Conservation (phyloP, 805 yeast species). For the Torulaspora quercuum region DNA sequence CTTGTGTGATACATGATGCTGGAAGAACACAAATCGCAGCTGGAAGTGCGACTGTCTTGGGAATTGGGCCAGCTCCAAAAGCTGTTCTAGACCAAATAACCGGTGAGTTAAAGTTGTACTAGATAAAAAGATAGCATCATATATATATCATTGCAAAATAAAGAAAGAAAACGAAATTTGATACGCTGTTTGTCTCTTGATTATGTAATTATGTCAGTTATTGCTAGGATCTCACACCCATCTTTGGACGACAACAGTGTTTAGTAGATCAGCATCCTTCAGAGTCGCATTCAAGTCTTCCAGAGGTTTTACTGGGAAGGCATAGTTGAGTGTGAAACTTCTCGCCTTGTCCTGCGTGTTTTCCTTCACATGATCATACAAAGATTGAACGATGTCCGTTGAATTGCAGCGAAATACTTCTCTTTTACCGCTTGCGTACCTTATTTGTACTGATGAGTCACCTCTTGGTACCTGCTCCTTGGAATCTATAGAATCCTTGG, state of each 20-base stretch:
- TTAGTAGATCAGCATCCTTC: constrained; percentile 69
- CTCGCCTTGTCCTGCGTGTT: constrained; percentile 44
- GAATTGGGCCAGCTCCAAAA: constrained; percentile 95
- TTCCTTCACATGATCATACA: constrained; percentile 64
- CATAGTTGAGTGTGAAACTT: constrained; percentile 64
- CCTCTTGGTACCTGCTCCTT: constrained; percentile 42
- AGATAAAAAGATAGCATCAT: constrained; percentile 11
- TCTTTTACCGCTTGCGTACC: constrained; percentile 79
- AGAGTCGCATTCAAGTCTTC: constrained; percentile 56
- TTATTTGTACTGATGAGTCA: constrained; percentile 72
- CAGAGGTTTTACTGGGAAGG: constrained; percentile 78
- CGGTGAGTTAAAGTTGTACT: constrained; percentile 71
- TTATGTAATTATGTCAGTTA: constrained; percentile 7
- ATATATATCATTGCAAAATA: constrained; percentile 1
- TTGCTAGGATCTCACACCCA: constrained; percentile 46
- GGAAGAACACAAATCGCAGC: constrained; percentile 97
- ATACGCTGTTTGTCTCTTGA: not conserved
- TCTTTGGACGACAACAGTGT: constrained; percentile 87
- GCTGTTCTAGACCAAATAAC: constrained; percentile 76
- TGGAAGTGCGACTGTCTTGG: constrained; percentile 94
- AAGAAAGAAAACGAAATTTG: no score
- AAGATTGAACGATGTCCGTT: constrained; percentile 56
- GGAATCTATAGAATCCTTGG: constrained; percentile 24
- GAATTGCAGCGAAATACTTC: constrained; percentile 61
- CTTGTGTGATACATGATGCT: constrained; percentile 87